A percentile compares a stretch with the other conserved stretches of the same genome.
phyloP scores from a whole-genome alignment of 75 land plant genomes.

The Pseudotsuga menziesii region DNA sequence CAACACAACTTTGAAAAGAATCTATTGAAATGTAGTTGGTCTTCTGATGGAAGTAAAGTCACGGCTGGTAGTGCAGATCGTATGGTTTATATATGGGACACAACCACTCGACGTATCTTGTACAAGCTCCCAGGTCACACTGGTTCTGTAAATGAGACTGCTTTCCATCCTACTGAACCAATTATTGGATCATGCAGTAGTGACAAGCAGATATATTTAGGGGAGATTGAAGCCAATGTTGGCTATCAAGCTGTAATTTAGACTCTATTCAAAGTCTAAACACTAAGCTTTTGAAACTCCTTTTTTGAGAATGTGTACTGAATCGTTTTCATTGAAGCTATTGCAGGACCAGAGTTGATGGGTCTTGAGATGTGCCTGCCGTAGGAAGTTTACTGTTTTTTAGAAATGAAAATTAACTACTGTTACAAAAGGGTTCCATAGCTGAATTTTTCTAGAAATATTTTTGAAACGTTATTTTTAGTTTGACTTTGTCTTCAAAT shows the following conservation, averaged over 20 bases:
- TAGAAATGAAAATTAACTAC: too few species aligned
- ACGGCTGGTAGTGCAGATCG: constrained; percentile 92
- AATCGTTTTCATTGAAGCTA: neutral
- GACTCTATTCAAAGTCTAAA: neutral
- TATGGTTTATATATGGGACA: constrained; percentile 98
- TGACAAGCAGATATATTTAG: constrained; percentile 94
- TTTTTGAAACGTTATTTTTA: too few species aligned
- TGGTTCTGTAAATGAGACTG: constrained; percentile 92
- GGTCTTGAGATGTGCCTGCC: neutral
- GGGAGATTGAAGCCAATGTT: constrained; percentile 53
- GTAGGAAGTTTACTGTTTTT: neutral
- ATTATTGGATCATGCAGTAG: constrained; percentile 94
- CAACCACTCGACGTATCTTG: constrained; percentile 78
- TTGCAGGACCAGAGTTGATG: neutral
- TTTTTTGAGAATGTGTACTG: neutral
- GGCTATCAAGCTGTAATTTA: constrained; percentile 10
- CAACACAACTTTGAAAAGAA: constrained; percentile 98
- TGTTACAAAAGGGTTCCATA: too few species aligned
- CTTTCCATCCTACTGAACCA: constrained; percentile 89
- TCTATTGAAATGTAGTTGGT: constrained; percentile 89
- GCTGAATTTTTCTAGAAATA: too few species aligned
- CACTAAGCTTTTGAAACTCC: neutral
- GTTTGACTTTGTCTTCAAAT: too few species aligned
- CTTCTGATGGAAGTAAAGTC: constrained; percentile 94
- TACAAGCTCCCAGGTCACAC: constrained; percentile 96